Evolutionary conservation across 345 rosid species (phyloP), one percentile per base, ranked within the genome.

Genomic region (Hibiscus syriacus): DNA sequence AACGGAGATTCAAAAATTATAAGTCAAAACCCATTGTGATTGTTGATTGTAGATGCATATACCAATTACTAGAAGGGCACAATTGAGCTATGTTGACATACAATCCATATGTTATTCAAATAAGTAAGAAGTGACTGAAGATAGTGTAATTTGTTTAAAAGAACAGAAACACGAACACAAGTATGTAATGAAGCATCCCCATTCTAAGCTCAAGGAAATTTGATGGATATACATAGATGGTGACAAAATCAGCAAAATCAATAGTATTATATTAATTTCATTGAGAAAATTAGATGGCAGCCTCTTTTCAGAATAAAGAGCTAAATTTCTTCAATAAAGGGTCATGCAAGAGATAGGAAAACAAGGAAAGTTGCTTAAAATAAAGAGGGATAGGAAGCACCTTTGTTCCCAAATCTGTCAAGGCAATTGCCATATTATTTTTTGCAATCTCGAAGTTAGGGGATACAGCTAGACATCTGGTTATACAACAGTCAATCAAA

Each of bases 341-440:
- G 2, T 5, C 13, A 4, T 36, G 19, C 27, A 19, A 19, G 64
- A 34, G 3, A 26, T 22, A 61, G 66, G 11, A 61, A 61, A 32
- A 36, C 17, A 4, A 20, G 5, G 2, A 52, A 60, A 59, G 13
- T 45, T 43, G 20, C 48, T 36, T 22, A 10, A 14, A 4, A 36
- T 49, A 27, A 6, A 57, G 4, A 27, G 66, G 65, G 55, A 22
- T 62, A 55, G 70, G 29, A 68, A 26, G 68, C 72, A 92, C 99
- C 98, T 95, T 95, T 73, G 99, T 95, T 78, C 99, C 99, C 72
- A 95, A 76, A 84, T 95, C 99, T 43, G 99, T 95, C 87, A 92
- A 80, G 72, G 99, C 99, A 77, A 95, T 95, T 59, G 99, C 99
- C 99, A 95, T 95, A 77, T 95, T 95, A 76, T 95, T 95, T 87